Evolutionary conservation across 306 rosid genomes (phyloP).

Genomic region (Sechiopsis laciniata): DNA sequence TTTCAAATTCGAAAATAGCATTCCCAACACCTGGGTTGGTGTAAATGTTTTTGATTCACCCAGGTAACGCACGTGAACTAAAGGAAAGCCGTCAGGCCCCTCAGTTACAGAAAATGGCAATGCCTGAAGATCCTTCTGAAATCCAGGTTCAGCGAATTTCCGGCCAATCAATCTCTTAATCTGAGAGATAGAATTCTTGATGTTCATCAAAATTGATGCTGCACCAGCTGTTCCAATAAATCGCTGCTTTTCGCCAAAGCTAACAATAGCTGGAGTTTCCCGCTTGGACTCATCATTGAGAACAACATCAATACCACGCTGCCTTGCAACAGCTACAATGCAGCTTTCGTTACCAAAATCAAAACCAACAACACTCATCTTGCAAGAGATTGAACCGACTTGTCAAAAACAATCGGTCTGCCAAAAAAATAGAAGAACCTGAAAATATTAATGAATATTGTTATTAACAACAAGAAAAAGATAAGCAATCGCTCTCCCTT

Average conservation of each 20-base stretch:
- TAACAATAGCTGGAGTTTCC: constrained; percentile 85
- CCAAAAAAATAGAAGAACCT: neutral
- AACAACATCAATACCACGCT: constrained; percentile 90
- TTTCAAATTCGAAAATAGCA: constrained; percentile 73
- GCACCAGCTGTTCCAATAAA: constrained; percentile 96
- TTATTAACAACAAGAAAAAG: neutral
- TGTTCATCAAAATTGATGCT: constrained; percentile 91
- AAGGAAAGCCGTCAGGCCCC: constrained; percentile 85
- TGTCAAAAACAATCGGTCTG: constrained; percentile 6
- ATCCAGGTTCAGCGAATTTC: constrained; percentile 63
- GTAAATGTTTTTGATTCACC: constrained; percentile 66
- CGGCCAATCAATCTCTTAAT: constrained; percentile 69
- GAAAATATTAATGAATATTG: neutral
- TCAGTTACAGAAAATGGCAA: constrained; percentile 62
- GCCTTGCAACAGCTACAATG: constrained; percentile 94
- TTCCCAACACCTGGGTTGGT: constrained; percentile 76
- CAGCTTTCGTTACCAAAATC: constrained; percentile 95
- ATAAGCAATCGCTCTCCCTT: neutral
- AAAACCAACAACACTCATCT: constrained; percentile 96
- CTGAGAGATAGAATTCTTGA: constrained; percentile 79
- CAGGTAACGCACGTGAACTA: constrained; percentile 62
- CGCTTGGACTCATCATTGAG: constrained; percentile 96
- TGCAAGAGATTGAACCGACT: constrained; percentile 9
- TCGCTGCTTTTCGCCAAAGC: constrained; percentile 93
- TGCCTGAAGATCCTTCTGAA: constrained; percentile 67